A percentile compares a stretch with the other conserved stretches of the same genome.
phyloP scores from a whole-genome alignment of 2,329 filamentous ascomycete species.

The Aureobasidium pullulans region DNA sequence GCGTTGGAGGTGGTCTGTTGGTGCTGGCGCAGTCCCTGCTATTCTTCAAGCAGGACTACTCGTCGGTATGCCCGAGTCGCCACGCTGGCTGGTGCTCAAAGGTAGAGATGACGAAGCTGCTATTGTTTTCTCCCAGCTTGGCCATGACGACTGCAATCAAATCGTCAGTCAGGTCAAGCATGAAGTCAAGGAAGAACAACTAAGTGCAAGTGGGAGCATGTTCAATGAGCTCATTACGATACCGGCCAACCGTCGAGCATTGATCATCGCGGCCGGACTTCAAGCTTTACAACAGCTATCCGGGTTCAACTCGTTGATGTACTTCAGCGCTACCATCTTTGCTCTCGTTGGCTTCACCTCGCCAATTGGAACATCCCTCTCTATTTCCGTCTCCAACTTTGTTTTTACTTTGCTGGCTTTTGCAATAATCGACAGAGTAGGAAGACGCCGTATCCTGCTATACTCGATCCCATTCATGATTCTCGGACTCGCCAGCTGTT shows the following conservation, averaged over 20 bases:
- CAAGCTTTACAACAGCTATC: conserved; percentile 72
- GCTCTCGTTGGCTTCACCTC: conserved; percentile 38
- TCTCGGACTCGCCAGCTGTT: conserved; percentile 61
- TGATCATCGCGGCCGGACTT: conserved; percentile 78
- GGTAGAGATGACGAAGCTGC: conserved; percentile 56
- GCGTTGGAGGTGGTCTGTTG: conserved; percentile 90
- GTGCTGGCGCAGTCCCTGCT: conserved; percentile 72
- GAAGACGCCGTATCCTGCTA: conserved; percentile 57
- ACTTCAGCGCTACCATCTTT: conserved; percentile 43
- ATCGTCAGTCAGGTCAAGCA: conserved; percentile 63
- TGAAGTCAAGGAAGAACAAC: conserved; percentile 65
- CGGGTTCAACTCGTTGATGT: conserved; percentile 37
- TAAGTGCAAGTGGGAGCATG: conserved; percentile 21
- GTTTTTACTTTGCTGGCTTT: conserved; percentile 40
- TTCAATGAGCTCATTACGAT: conserved; percentile 5
- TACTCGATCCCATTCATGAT: conserved; percentile 81
- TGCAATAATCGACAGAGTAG: conserved; percentile 37
- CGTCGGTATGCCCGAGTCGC: conserved; percentile 74
- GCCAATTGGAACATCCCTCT: conserved; percentile 38
- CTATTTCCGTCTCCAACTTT: conserved; percentile 40
- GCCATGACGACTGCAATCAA: conserved; percentile 22
- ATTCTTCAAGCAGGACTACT: conserved; percentile 62
- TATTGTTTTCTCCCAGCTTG: conserved; percentile 47
- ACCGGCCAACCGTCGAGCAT: conserved; percentile 58
- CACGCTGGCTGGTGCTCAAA: conserved; percentile 73